Percentiles rank a stretch among this genome's conserved stretches.
These are phyloP conservation scores for Suillus tomentosus DNA, from an alignment of 768 basidiomycete genomes.

Conservation along the genomic window DNA sequence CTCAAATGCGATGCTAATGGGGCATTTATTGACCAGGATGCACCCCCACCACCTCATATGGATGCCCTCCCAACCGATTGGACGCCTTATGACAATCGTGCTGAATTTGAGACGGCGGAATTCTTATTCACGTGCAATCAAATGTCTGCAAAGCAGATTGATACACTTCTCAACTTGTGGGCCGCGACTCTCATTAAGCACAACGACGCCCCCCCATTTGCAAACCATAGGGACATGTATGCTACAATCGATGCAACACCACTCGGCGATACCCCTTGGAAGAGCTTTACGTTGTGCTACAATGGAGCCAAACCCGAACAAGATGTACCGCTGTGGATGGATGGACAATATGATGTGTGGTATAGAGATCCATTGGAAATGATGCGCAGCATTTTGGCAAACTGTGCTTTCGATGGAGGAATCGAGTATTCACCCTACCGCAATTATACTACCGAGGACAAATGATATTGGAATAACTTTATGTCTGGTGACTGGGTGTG, in stretches of 20 bases:
- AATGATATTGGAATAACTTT: slow-evolving; percentile 10
- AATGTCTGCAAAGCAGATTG: slow-evolving; percentile 24
- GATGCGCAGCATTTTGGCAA: slow-evolving; percentile 21
- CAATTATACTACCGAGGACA: slow-evolving; percentile 10
- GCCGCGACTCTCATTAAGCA: slow-evolving; percentile 10
- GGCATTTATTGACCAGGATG: neutral
- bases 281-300: slow-evolving; percentile 25
- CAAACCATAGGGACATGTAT: slow-evolving; percentile 23
- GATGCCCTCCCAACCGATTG: slow-evolving; percentile 17
- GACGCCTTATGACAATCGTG: slow-evolving; percentile 18
- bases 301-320: slow-evolving; percentile 15
- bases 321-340: slow-evolving; percentile 28
- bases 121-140: slow-evolving; percentile 23
- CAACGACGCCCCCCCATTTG: slow-evolving; percentile 21
- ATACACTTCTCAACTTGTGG: slow-evolving; percentile 26
- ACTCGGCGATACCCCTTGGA: slow-evolving; percentile 31
- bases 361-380: slow-evolving; percentile 24
- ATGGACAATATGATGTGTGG: slow-evolving; percentile 27
- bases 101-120: slow-evolving; percentile 25
- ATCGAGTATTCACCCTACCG: slow-evolving; percentile 23
- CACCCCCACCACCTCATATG: neutral
- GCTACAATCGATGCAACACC: slow-evolving; percentile 27
- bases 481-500: slow-evolving; percentile 20
- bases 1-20: neutral
- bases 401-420: slow-evolving; percentile 23